These are phyloP conservation scores for Tranzscheliella williamsii DNA, from an alignment of 1,284 basidiomycete genomes.

Conservation along the genomic window DNA sequence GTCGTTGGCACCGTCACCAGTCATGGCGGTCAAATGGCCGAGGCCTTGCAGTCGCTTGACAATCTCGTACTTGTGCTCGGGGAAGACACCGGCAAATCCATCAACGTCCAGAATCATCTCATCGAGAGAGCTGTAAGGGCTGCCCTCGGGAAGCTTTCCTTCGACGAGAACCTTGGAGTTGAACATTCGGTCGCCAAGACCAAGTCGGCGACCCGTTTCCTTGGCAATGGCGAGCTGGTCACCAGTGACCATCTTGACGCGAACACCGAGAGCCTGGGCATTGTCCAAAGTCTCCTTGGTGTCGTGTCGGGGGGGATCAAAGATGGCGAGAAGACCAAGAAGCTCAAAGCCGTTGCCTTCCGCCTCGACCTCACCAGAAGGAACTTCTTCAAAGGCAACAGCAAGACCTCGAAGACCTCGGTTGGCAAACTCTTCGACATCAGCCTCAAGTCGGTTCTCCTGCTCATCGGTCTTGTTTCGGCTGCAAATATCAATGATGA, in stretches of 20 bases:
- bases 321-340: slow-evolving; percentile 94
- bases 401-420: slow-evolving; percentile 98
- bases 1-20: slow-evolving; percentile 96
- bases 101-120: slow-evolving; percentile 87
- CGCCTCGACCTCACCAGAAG: slow-evolving; percentile 71
- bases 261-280: slow-evolving; percentile 90
- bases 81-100: slow-evolving; percentile 93
- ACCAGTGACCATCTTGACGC: slow-evolving; percentile 99
- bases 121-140: slow-evolving; percentile 75
- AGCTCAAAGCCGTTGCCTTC: slow-evolving; percentile 96
- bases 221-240: slow-evolving; percentile 99
- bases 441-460: slow-evolving; percentile 86
- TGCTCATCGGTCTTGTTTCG: slow-evolving; percentile 93
- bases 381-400: slow-evolving; percentile 90
- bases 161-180: slow-evolving; percentile 92
- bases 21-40: slow-evolving; percentile 65
- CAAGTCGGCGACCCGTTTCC: slow-evolving; percentile 96
- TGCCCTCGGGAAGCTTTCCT: slow-evolving; percentile 75
- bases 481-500: slow-evolving; percentile 80
- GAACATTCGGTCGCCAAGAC: slow-evolving; percentile 95
- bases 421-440: slow-evolving; percentile 90
- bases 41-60: slow-evolving; percentile 92
- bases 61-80: slow-evolving; percentile 90
- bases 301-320: slow-evolving; percentile 95
- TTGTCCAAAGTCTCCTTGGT: slow-evolving; percentile 99